Evolutionary conservation across 2,329 filamentous ascomycete species (phyloP).

Genomic region (Botrytis byssoidea): DNA sequence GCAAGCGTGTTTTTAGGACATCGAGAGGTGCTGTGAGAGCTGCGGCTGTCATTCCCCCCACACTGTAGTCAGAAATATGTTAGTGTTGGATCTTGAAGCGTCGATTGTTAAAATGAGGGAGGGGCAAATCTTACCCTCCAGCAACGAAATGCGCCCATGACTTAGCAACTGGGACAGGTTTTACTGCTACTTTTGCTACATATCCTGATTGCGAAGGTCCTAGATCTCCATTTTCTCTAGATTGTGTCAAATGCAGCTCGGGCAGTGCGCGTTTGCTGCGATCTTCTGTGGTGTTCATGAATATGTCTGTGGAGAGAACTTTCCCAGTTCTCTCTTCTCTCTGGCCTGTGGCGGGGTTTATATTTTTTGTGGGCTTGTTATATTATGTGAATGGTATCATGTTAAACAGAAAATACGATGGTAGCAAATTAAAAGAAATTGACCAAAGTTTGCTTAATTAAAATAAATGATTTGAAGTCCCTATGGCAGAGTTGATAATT

Average conservation of each 20-base stretch:
- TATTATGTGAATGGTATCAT: conserved; percentile 15
- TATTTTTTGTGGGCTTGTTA: background rate
- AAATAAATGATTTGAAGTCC: background rate
- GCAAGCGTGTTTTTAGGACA: conserved; percentile 87
- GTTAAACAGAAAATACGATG: conserved; percentile 4
- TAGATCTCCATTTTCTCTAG: conserved; percentile 60
- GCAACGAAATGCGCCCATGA: conserved; percentile 92
- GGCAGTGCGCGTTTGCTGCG: conserved; percentile 24
- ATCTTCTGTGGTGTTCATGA: conserved; percentile 36
- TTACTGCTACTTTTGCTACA: conserved; percentile 41
- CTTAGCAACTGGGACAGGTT: conserved; percentile 57
- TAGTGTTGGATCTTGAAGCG: background rate
- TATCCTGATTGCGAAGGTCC: conserved; percentile 45
- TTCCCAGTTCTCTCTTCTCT: conserved; percentile 14
- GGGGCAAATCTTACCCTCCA: conserved; percentile 65
- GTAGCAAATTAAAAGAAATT: background rate
- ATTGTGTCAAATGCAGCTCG: conserved; percentile 39
- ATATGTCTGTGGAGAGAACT: conserved; percentile 22
- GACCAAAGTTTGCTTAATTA: conserved; percentile 6
- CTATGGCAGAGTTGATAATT: background rate
- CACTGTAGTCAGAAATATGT: conserved; percentile 47
- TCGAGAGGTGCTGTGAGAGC: conserved; percentile 93
- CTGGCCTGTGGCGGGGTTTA: background rate
- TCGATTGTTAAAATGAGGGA: background rate
- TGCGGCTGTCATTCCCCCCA: conserved; percentile 87